Base-by-base conservation (phyloP, 2,329 filamentous ascomycete genomes). In the Myriosclerotinia duriaeana region DNA sequence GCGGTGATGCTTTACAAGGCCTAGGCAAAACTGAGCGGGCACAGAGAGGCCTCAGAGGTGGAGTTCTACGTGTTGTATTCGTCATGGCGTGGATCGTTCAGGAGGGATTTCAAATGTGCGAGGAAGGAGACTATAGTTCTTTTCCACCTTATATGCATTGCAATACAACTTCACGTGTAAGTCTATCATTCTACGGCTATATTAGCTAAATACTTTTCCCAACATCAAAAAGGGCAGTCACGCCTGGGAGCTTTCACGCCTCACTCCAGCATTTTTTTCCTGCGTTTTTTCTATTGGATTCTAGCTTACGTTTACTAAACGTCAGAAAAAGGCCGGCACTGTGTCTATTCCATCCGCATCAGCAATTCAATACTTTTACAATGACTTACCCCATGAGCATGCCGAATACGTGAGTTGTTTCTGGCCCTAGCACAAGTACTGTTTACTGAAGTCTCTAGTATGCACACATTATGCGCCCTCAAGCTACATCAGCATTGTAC, bases 71-170 rank as follows among this genome's bases (percentile, higher is more conserved):
- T 20, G 76, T 77, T 65, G 79, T 79, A 63, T 78, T 78, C 2
- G 77, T 81, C 76, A 78, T 72, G 79, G 76, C 48, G 73, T 81
- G 70, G 70, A 68, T 70, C 55, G 69, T 65, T 22, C 46, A 63
- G 40, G 63, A 65, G 14, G 63, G 63, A 1, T 65, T 65, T n/a
- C 60, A 65, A 53, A 42, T 65, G 46, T 65, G 63, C 34, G 54
- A 65, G 6, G 54, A 65, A 36, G 63, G 63, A 36, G 63, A 65
- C 12, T 65, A 60, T 14, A 65, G 63, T 60, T 65, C 63, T 34
- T 60, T 65, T 20, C 63, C 63, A 6, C 63, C 63, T 22, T 65
- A 65, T 15, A 38, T 65, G 48, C 63, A 60, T 5, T 36, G 22
- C 46, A 42, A 52, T 44, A 53, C 63, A 65, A 52, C n/a, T 42